Evolutionary conservation across 139 green algal genomes (phyloP).

Genomic region (Tetradesmus lagerheimii): DNA sequence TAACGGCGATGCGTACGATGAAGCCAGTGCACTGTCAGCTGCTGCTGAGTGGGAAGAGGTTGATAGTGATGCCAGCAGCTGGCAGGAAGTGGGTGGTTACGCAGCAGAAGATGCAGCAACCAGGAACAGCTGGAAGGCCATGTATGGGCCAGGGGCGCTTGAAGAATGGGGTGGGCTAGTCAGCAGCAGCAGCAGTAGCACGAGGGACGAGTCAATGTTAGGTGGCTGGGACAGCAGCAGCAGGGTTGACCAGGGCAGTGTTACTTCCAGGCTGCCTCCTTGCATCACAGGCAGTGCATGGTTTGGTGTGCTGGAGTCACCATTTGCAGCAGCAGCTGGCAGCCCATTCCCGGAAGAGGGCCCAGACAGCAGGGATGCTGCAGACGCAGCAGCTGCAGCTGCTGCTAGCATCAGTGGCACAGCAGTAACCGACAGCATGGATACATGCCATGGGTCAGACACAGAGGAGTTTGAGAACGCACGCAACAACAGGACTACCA

Average conservation of each 20-base stretch:
- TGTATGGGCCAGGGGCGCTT: constrained; percentile 36
- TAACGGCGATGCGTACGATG: background rate
- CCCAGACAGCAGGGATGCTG: background rate
- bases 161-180: constrained; percentile 8
- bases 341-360: background rate
- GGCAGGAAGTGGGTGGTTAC: constrained; percentile 18
- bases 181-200: constrained; percentile 15
- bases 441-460: background rate
- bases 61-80: background rate
- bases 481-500: background rate
- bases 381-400: background rate
- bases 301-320: constrained; percentile 9
- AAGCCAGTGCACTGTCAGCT: background rate
- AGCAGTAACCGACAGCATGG: constrained; percentile 6
- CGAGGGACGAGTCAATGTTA: background rate
- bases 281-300: background rate
- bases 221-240: background rate
- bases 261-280: background rate
- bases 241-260: background rate
- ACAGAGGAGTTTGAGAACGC: background rate
- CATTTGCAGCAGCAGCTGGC: constrained; percentile 24
- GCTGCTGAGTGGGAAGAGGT: background rate
- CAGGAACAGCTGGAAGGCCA: constrained; percentile 41
- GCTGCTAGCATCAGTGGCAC: background rate
- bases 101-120: constrained; percentile 23